These are phyloP conservation scores for Fraxinus cuspidata DNA, from an alignment of 257 asterid species.

Conservation along the genomic window DNA sequence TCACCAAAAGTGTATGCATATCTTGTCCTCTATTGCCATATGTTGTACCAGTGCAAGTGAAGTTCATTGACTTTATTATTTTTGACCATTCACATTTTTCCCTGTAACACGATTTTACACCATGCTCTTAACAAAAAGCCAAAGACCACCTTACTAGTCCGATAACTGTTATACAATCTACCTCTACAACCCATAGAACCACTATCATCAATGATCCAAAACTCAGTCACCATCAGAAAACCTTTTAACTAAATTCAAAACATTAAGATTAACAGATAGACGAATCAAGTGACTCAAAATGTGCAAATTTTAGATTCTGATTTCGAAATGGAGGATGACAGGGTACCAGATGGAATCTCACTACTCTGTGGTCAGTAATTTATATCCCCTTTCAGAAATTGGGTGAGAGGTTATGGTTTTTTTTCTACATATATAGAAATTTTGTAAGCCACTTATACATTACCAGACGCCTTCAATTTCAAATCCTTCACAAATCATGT, in stretches of 20 bases:
- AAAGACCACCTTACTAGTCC: not conserved
- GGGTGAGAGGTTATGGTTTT: not conserved
- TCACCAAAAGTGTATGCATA: not conserved
- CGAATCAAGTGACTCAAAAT: not conserved
- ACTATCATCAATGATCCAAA: not conserved
- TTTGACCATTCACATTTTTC: not conserved
- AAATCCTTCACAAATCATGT: not conserved
- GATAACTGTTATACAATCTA: not conserved
- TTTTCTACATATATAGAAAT: not conserved
- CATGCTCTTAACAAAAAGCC: not conserved
- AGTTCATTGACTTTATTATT: not conserved
- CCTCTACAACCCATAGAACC: not conserved
- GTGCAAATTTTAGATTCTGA: not conserved
- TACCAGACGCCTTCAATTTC: not conserved
- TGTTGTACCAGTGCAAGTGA: not conserved
- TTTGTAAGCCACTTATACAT: not conserved
- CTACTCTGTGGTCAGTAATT: not conserved
- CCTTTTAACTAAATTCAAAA: not conserved
- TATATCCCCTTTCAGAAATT: not conserved
- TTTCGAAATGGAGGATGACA: not conserved
- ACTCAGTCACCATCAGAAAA: slow-evolving; percentile 5
- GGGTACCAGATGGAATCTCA: not conserved
- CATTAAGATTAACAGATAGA: not conserved
- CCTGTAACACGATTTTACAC: not conserved
- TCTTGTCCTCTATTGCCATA: not conserved